These are phyloP conservation scores for Boeremia lycopersici DNA, from an alignment of 2,329 filamentous ascomycete genomes.

Conservation along the genomic window DNA sequence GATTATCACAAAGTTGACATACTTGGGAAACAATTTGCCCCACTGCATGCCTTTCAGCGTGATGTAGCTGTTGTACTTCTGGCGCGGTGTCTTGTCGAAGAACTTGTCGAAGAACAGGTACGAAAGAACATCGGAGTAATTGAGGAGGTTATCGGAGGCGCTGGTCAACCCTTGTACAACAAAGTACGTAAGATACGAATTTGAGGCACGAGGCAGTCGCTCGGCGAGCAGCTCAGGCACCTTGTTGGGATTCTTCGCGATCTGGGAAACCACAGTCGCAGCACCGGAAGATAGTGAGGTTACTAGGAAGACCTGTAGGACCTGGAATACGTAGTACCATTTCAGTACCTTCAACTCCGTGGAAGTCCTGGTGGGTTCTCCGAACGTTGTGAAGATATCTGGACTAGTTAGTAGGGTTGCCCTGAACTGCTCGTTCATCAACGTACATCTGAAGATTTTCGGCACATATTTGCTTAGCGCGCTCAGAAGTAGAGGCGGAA, in stretches of 20 bases:
- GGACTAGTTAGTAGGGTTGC: constrained; percentile 12
- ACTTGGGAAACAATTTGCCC: constrained; percentile 51
- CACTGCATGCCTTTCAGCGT: constrained; percentile 44
- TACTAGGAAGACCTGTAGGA: constrained; percentile 90
- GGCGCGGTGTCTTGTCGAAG: constrained; percentile 72
- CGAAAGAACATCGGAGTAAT: constrained; percentile 74
- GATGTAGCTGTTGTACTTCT: constrained; percentile 46
- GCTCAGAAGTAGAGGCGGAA: constrained; percentile 79
- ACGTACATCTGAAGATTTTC: constrained; percentile 76
- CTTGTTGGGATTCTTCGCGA: constrained; percentile 66
- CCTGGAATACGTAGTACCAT: constrained; percentile 87
- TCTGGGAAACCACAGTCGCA: constrained; percentile 67
- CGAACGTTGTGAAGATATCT: constrained; percentile 79
- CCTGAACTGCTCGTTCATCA: too few relatives aligned
- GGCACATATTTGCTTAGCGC: constrained; percentile 88
- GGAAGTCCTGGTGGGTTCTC: constrained; percentile 77
- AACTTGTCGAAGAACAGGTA: constrained; percentile 76
- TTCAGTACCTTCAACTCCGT: constrained; percentile 91
- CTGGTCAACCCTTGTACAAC: constrained; percentile 87
- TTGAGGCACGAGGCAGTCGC: constrained; percentile 82
- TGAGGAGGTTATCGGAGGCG: constrained; percentile 74
- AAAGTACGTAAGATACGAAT: constrained; percentile 96
- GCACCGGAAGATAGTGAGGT: constrained; percentile 83
- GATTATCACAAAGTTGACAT: constrained; percentile 49
- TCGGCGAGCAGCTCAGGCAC: constrained; percentile 70